Conservation (phyloP, 192 early-diverging fungal genomes). For the Coemansia sp. region DNA sequence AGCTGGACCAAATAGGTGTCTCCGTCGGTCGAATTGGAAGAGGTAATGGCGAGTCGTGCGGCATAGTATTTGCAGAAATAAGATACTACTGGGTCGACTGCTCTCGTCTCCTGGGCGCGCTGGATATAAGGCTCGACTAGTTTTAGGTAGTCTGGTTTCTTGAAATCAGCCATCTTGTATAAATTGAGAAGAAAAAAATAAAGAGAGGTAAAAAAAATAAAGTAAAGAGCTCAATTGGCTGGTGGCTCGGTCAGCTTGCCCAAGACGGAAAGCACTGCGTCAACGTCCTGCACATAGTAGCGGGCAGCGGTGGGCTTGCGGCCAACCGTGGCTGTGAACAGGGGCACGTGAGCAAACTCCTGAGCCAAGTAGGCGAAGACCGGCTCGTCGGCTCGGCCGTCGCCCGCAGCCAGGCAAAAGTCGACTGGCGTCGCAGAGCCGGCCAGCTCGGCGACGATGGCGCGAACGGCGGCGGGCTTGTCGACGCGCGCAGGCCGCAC, state of each 20-base stretch:
- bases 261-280: slow-evolving; percentile 47
- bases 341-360: slow-evolving; percentile 60
- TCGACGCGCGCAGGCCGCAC: slow-evolving; percentile 91
- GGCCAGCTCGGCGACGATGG: slow-evolving; percentile 82
- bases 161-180: not conserved
- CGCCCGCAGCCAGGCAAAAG: slow-evolving; percentile 82
- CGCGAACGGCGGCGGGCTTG: slow-evolving; percentile 85
- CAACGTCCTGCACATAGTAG: slow-evolving; percentile 80
- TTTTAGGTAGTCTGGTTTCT: slow-evolving; percentile 66
- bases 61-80: slow-evolving; percentile 95
- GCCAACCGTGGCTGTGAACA: slow-evolving; percentile 90
- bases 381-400: slow-evolving; percentile 96
- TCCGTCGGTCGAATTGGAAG: slow-evolving; percentile 56
- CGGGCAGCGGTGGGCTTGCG: slow-evolving; percentile 95
- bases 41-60: slow-evolving; percentile 73
- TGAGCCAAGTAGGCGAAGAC: slow-evolving; percentile 69
- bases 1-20: slow-evolving; percentile 70
- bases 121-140: slow-evolving; percentile 81
- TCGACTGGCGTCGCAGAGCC: slow-evolving; percentile 1
- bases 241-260: slow-evolving; percentile 25
- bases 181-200: slow-evolving; percentile 4
- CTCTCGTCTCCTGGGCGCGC: slow-evolving; percentile 76
- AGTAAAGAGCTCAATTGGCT: not conserved
- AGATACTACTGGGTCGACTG: slow-evolving; percentile 85
- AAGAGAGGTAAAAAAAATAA: slow-evolving; percentile 11